Base-by-base conservation (phyloP, 2,329 filamentous ascomycete genomes). In the Microsporum ferrugineum region DNA sequence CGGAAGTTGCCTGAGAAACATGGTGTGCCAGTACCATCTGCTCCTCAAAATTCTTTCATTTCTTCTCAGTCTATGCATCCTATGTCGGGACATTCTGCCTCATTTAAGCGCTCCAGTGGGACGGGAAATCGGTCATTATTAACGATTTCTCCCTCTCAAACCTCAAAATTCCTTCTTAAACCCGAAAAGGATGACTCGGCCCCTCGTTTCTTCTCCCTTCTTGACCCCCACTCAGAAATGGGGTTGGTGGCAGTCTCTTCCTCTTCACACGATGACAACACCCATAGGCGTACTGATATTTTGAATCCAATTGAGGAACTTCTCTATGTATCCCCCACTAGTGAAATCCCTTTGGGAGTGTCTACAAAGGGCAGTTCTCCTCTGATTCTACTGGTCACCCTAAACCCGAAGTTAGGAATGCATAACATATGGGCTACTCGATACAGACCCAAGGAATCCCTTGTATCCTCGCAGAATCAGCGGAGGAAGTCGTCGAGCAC, bases 391-490 rank as follows among this genome's bases (percentile, higher is more conserved):
- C 86, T 89, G 8, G 82, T 96, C 58, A 96, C 92, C 0, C 79
- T 87, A 64, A 96, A 96, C 69, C 78, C 84, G 60, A 86, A 89
- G 65, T 84, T 84, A 2, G 87, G 84, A 66, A 82, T 85, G 67
- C 91, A 95, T 70, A 94, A 86, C 2, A 79, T 97, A 53, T 97
- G 92, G 92, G 86, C 85, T 62, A 82, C 91, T 59, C 82, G 84
- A 51, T 95, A 95, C 71, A 78, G 91, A 59, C 82, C 87, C 34
- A 85, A 87, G 63, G 84, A 87, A 64, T 82, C 66, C 70, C 79
- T 64, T 68, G 81, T 71, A 57, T 66, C 68, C 27, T 60, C 66
- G 14, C 67, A 29, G 8, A 29, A 36, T 33, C 33, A 57, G 10
- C 78, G 62, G 71, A 77, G 63, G 76, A 79, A 69, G 68, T 76